phyloP scores from a whole-genome alignment of 2,329 filamentous ascomycete genomes.

The Colletotrichum siamense region DNA sequence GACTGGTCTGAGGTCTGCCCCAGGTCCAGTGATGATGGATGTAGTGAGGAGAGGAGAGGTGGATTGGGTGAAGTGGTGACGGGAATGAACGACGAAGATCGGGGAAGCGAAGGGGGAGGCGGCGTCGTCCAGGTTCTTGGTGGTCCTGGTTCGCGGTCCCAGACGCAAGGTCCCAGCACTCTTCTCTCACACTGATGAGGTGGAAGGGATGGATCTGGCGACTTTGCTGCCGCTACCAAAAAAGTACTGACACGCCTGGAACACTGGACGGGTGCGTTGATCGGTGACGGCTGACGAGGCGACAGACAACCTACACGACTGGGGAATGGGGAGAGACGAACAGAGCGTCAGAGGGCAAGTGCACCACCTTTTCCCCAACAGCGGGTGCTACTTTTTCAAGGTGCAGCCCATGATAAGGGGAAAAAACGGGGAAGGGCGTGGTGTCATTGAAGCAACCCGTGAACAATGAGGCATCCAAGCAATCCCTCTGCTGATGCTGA shows the following conservation, averaged over 20 bases:
- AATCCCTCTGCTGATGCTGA: background rate
- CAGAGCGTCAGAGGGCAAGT: background rate
- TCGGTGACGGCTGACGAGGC: background rate
- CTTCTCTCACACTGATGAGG: background rate
- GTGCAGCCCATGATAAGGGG: background rate
- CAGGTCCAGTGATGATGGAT: background rate
- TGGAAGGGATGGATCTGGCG: slow-evolving; percentile 14
- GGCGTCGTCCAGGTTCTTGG: background rate
- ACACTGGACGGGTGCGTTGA: background rate
- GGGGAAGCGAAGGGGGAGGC: background rate
- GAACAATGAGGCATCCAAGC: slow-evolving; percentile 21
- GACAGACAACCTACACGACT: background rate
- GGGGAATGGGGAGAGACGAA: slow-evolving; percentile 3
- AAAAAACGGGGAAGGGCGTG: slow-evolving; percentile 6
- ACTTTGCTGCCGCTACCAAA: background rate
- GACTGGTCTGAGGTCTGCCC: background rate
- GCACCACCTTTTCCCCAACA: background rate
- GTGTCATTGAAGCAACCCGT: slow-evolving; percentile 22
- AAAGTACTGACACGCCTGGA: background rate
- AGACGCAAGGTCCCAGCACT: background rate
- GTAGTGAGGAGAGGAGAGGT: background rate
- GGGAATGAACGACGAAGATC: background rate
- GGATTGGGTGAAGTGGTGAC: background rate
- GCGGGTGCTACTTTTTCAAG: background rate
- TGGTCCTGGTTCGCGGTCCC: background rate